Conservation (phyloP, 73 alveolate genomes). For the Paramecium primaurelia region DNA sequence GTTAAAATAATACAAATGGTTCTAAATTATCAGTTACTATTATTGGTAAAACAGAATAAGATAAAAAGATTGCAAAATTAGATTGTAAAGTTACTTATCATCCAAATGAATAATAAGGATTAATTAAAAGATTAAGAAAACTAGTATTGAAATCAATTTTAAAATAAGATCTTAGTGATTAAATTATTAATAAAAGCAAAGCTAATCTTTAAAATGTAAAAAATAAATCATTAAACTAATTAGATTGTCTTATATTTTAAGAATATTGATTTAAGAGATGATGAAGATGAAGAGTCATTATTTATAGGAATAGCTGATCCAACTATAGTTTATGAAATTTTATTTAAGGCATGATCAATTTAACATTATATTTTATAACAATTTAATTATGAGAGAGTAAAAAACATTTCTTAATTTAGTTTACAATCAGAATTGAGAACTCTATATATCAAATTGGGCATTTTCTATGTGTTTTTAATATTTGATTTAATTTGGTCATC, state of each 20-base stretch:
- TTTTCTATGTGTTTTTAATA: neutral
- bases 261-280: neutral
- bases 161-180: neutral
- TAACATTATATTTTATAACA: neutral
- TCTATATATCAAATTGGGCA: neutral
- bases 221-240: neutral
- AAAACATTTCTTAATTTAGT: neutral
- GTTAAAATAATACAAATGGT: neutral
- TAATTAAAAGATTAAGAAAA: neutral
- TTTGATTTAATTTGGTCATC: constrained; percentile 5
- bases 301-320: neutral
- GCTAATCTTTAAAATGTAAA: neutral
- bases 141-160: neutral
- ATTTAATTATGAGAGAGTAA: neutral
- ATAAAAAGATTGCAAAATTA: neutral
- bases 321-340: neutral
- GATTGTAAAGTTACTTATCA: neutral
- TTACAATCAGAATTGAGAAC: neutral
- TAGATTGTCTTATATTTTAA: neutral
- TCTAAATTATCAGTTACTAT: neutral
- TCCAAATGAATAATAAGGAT: neutral
- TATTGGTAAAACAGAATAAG: neutral
- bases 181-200: neutral
- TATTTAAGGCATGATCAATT: neutral
- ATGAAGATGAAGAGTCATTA: neutral